A percentile compares a stretch with the other conserved stretches of the same genome.
phyloP scores from a whole-genome alignment of 768 basidiomycete species.

The Tubosaeta brunneosetosa region DNA sequence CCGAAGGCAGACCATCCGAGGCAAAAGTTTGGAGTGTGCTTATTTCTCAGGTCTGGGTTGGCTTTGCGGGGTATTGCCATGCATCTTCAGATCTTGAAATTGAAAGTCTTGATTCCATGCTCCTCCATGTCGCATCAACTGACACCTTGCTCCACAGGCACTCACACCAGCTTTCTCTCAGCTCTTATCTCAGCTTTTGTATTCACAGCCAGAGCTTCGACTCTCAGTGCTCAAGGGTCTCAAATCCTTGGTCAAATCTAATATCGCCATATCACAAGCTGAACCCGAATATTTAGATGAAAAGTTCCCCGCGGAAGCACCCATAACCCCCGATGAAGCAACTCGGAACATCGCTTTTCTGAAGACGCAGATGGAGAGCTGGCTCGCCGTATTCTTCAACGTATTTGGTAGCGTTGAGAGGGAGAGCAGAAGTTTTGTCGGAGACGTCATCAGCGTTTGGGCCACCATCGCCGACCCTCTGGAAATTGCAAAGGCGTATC shows the following conservation, averaged over 20 bases:
- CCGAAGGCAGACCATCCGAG: conserved; percentile 69
- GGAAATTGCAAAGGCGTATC: conserved; percentile 80
- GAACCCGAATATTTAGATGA: conserved; percentile 29
- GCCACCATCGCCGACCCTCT: conserved; percentile 69
- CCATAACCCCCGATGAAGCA: conserved; percentile 56
- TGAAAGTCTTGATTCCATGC: conserved; percentile 36
- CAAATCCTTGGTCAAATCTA: conserved; percentile 78
- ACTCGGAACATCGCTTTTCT: conserved; percentile 66
- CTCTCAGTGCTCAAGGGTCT: conserved; percentile 78
- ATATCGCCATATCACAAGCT: conserved; percentile 44
- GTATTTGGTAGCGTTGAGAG: conserved; percentile 85
- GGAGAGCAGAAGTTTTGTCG: conserved; percentile 70
- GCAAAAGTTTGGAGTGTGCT: conserved; percentile 95
- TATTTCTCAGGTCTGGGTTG: conserved; percentile 90
- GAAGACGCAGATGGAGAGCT: conserved; percentile 77
- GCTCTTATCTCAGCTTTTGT: conserved; percentile 90
- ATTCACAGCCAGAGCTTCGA: conserved; percentile 81
- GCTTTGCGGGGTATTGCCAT: conserved; percentile 87
- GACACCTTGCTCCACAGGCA: conserved; percentile 41
- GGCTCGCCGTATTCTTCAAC: conserved; percentile 94
- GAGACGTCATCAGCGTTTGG: conserved; percentile 89
- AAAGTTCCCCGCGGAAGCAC: conserved; percentile 20
- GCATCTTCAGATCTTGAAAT: conserved; percentile 68
- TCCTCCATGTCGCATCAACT: neutral
- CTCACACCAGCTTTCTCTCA: conserved; percentile 76